phyloP scores from a whole-genome alignment of 441 rosid species.

The Viola pubescens region DNA sequence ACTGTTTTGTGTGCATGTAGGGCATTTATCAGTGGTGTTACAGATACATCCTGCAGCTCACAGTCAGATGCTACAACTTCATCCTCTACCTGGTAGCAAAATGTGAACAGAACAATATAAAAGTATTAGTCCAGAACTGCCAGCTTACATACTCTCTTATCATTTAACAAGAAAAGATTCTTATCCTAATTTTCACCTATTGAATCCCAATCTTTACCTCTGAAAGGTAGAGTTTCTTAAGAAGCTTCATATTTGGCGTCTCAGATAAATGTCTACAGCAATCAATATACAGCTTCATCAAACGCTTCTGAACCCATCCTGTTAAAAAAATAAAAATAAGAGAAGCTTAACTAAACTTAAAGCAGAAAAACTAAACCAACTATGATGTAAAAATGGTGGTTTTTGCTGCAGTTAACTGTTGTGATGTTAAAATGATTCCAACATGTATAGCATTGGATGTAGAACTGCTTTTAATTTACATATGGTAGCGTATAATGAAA shows the following conservation, averaged over 20 bases:
- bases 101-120: slow-evolving; percentile 4
- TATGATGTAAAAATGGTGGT: too few species aligned
- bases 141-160: background rate
- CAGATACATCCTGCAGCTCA: slow-evolving; percentile 86
- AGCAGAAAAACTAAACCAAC: background rate
- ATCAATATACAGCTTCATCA: slow-evolving; percentile 78
- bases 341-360: background rate
- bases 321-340: slow-evolving; percentile 16
- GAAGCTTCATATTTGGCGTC: slow-evolving; percentile 70
- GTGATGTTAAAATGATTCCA: too few species aligned
- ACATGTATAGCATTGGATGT: too few species aligned
- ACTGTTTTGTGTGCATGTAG: slow-evolving; percentile 58
- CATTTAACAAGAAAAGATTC: slow-evolving; percentile 1
- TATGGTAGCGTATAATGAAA: too few species aligned
- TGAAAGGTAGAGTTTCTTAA: slow-evolving; percentile 66
- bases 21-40: slow-evolving; percentile 71
- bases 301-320: slow-evolving; percentile 96
- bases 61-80: slow-evolving; percentile 77
- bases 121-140: slow-evolving; percentile 7
- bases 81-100: slow-evolving; percentile 68
- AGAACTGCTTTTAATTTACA: too few species aligned
- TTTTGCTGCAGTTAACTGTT: too few species aligned
- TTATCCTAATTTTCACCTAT: slow-evolving; percentile 3
- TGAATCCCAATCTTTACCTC: slow-evolving; percentile 47
- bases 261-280: slow-evolving; percentile 65